Conservation (phyloP, 2,329 filamentous ascomycete species). For the Alternaria burnsii region DNA sequence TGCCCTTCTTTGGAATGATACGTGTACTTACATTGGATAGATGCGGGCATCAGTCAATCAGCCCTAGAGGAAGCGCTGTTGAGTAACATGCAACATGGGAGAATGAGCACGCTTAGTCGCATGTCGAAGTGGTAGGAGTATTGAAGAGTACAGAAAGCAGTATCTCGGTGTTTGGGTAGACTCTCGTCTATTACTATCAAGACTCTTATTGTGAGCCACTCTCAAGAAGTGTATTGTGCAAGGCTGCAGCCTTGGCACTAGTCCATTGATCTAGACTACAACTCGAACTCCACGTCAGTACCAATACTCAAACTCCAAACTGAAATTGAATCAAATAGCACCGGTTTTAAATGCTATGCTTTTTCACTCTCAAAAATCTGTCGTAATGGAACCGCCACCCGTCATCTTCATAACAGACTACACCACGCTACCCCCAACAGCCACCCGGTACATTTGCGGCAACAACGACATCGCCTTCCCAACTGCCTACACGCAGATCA, state of each 20-base stretch:
- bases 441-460: not conserved
- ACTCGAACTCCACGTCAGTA: not conserved
- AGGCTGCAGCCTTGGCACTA: slow-evolving; percentile 18
- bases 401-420: slow-evolving; percentile 4
- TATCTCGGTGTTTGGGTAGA: not conserved
- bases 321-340: not conserved
- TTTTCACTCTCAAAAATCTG: not conserved
- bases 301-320: not conserved
- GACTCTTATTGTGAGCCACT: not conserved
- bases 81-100: slow-evolving; percentile 72
- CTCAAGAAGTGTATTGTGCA: not conserved
- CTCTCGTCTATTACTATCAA: not conserved
- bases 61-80: slow-evolving; percentile 80
- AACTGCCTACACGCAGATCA: slow-evolving; percentile 23
- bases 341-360: too few species aligned
- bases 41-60: slow-evolving; percentile 81
- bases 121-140: slow-evolving; percentile 60
- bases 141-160: slow-evolving; percentile 47
- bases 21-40: slow-evolving; percentile 52
- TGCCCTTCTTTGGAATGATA: not conserved
- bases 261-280: not conserved
- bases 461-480: slow-evolving; percentile 2
- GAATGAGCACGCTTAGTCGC: slow-evolving; percentile 75
- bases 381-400: not conserved
- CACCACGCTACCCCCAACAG: not conserved